Evolutionary conservation across 2,329 filamentous ascomycete species (phyloP).

Genomic region (Fusarium sp.): DNA sequence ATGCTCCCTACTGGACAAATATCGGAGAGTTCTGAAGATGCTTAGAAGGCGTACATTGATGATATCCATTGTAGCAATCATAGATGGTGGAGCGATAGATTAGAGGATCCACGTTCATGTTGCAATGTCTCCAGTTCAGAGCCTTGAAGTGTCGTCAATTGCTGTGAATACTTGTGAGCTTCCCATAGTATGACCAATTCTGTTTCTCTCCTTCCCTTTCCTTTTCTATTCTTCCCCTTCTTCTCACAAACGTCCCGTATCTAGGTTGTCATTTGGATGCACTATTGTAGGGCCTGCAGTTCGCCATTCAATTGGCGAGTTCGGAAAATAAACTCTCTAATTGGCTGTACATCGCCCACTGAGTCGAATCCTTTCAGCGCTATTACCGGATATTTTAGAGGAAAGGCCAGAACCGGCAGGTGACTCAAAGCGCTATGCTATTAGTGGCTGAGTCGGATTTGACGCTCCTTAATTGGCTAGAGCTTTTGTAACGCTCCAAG

Average conservation of each 20-base stretch:
- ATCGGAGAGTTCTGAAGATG: background rate
- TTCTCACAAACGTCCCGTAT: too few species aligned
- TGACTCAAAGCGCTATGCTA: too few species aligned
- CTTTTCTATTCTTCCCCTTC: too few species aligned
- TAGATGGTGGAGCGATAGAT: background rate
- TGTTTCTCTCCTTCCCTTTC: too few species aligned
- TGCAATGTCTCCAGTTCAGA: too few species aligned
- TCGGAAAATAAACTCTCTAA: conserved; percentile 6
- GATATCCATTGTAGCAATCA: background rate
- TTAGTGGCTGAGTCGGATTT: background rate
- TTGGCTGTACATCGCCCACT: background rate
- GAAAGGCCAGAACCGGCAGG: background rate
- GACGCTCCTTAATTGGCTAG: background rate
- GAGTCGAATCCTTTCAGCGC: background rate
- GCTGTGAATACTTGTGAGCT: too few species aligned
- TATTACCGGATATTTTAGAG: too few species aligned
- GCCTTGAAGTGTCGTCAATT: too few species aligned
- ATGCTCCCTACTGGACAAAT: conserved; percentile 39
- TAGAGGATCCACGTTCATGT: too few species aligned
- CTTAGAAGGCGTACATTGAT: background rate
- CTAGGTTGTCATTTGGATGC: too few species aligned
- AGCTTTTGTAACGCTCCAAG: rapidly evolving
- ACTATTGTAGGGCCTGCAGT: too few species aligned
- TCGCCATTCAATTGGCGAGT: background rate
- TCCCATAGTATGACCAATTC: too few species aligned